A percentile compares a stretch with the other conserved stretches of the same genome.
These are phyloP conservation scores for Ploettnerulaceae sp. DNA, from an alignment of 2,329 filamentous ascomycete genomes.

Conservation along the genomic window DNA sequence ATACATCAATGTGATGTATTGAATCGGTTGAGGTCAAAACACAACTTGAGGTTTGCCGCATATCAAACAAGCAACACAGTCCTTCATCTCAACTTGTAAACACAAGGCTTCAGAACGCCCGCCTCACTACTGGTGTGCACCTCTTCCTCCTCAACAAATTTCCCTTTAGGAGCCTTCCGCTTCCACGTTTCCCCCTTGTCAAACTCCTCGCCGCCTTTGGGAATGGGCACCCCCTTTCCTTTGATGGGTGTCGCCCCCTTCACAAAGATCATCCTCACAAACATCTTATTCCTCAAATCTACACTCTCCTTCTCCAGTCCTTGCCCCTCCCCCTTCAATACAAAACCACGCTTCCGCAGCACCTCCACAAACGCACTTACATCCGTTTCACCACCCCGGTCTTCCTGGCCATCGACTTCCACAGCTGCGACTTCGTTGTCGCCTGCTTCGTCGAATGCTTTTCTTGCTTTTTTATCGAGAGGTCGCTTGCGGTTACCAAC, in stretches of 20 bases:
- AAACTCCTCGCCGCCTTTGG: slow-evolving; percentile 36
- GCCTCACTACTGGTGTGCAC: slow-evolving; percentile 61
- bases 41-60: no score
- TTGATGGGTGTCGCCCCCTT: slow-evolving; percentile 72
- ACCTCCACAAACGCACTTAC: slow-evolving; percentile 83
- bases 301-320: slow-evolving; percentile 49
- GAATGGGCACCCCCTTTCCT: slow-evolving; percentile 62
- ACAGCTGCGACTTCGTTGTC: slow-evolving; percentile 58
- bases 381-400: slow-evolving; percentile 69
- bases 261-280: slow-evolving; percentile 92
- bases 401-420: slow-evolving; percentile 63
- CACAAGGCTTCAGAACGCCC: slow-evolving; percentile 79
- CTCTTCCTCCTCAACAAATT: slow-evolving; percentile 61
- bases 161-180: slow-evolving; percentile 72
- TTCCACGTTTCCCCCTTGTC: slow-evolving; percentile 60
- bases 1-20: no score
- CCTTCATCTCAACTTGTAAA: slow-evolving; percentile 74
- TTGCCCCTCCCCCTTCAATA: slow-evolving; percentile 60
- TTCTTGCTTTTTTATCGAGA: slow-evolving; percentile 40
- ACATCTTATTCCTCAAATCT: slow-evolving; percentile 93
- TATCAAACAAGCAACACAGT: background rate
- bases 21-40: no score
- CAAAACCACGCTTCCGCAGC: slow-evolving; percentile 73
- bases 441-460: slow-evolving; percentile 41
- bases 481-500: slow-evolving; percentile 58